phyloP scores from a whole-genome alignment of 2,329 filamentous ascomycete genomes.

The Epichloe glyceriae region DNA sequence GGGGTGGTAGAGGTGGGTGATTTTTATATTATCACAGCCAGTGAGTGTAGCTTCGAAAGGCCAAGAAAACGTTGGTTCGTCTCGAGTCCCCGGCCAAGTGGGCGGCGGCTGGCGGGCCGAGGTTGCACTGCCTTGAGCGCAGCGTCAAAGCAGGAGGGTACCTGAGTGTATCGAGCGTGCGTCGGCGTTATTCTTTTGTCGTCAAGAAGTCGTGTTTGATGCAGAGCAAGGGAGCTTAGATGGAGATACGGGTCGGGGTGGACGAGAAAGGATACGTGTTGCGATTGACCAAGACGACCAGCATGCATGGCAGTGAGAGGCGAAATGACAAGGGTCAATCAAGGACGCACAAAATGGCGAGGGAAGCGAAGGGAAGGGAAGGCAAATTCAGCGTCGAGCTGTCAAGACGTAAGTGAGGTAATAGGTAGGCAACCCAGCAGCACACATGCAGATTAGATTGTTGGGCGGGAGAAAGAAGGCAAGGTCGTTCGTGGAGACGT shows the following conservation, averaged over 20 bases:
- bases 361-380: neutral
- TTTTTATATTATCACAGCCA: neutral
- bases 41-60: neutral
- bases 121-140: neutral
- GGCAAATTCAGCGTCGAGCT: neutral
- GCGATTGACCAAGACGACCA: slow-evolving; percentile 1
- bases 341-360: neutral
- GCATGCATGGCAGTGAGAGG: slow-evolving; percentile 3
- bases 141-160: neutral
- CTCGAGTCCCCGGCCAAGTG: neutral
- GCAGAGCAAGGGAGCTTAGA: neutral
- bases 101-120: neutral
- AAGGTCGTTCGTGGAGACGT: too few species aligned
- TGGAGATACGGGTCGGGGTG: neutral
- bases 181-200: neutral
- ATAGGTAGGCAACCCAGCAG: too few species aligned
- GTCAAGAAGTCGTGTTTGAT: neutral
- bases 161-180: neutral
- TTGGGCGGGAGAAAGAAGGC: too few species aligned
- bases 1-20: neutral
- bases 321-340: neutral
- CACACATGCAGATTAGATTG: too few species aligned
- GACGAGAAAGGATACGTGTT: neutral
- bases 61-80: neutral
- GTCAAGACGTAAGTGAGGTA: neutral